Base-by-base conservation (phyloP, 768 basidiomycete species). In the Symmetrospora coprosmae region DNA sequence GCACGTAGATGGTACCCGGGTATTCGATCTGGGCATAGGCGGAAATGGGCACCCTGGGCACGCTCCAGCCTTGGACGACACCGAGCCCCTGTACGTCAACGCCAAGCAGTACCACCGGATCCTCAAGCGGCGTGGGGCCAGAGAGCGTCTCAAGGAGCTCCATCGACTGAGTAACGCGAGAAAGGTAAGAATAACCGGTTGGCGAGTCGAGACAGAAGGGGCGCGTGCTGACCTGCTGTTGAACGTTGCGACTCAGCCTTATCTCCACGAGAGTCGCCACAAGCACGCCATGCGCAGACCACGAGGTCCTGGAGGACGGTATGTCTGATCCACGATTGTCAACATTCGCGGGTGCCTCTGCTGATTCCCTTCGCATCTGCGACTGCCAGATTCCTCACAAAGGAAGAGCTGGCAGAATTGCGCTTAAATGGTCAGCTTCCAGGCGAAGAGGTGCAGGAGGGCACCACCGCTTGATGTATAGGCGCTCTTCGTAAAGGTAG, bases 31-130 rank as follows among this genome's bases (percentile, higher is more conserved):
- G n/a, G n/a, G n/a, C n/a, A n/a, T n/a, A n/a, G n/a, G n/a, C n/a
- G n/a, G n/a, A n/a, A n/a, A n/a, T n/a, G n/a, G n/a, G n/a, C n/a
- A n/a, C n/a, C n/a, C n/a, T n/a, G n/a, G n/a, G n/a, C n/a, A n/a
- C n/a, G n/a, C n/a, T n/a, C n/a, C n/a, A n/a, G n/a, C n/a, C 49
- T 8, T 46, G 13, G 16, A 41, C 67, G 91, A 96, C 74, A 90
- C 96, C 65, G 92, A 99, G 72, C 92, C 94, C 27, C 82, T 99
- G 66, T 96, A 96, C 75, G 94, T 99, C 61, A 99, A 99, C 68
- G 92, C 94, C 62, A 99, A 99, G 72, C 94, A 99, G 74, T 99
- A 97, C 72, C 89, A 91, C 68, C 86, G 94, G 71, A 97, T 99
- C 69, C 80, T 99, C 73, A 96, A 97, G 76, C 80, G 94, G 64